Percentiles rank a stretch among this genome's conserved stretches.
Conservation (phyloP, 371 early-diverging fungal species). For the Umbelopsis sp. region DNA sequence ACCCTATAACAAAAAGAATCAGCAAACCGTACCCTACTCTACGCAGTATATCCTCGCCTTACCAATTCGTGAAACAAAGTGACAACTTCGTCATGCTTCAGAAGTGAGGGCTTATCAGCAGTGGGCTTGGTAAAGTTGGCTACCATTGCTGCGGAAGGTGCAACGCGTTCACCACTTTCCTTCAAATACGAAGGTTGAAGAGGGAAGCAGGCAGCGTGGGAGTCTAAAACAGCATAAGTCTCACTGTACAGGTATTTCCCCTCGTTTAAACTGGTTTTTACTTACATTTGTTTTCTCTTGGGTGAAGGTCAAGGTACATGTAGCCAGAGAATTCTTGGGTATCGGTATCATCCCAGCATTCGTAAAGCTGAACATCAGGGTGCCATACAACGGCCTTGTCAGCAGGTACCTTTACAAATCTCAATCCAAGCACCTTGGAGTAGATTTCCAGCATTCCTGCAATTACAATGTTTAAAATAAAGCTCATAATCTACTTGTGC, state of each 20-base stretch:
- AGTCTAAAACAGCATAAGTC: slow-evolving; percentile 42
- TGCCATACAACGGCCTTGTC: slow-evolving; percentile 69
- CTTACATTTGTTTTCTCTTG: slow-evolving; percentile 73
- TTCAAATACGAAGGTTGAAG: slow-evolving; percentile 65
- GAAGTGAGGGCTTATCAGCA: slow-evolving; percentile 70
- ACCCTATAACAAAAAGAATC: slow-evolving; percentile 60
- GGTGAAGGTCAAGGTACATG: slow-evolving; percentile 81
- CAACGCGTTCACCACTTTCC: slow-evolving; percentile 54
- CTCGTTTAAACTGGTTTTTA: background rate
- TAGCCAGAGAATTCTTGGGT: slow-evolving; percentile 68
- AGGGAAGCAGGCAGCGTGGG: slow-evolving; percentile 77
- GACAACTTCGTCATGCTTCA: slow-evolving; percentile 84
- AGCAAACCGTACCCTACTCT: background rate
- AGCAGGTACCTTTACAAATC: slow-evolving; percentile 61
- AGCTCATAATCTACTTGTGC: no score
- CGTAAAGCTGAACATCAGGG: slow-evolving; percentile 68
- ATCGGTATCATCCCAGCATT: slow-evolving; percentile 67
- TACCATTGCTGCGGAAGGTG: slow-evolving; percentile 82
- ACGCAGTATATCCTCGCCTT: background rate
- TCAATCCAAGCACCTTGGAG: slow-evolving; percentile 65
- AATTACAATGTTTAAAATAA: background rate
- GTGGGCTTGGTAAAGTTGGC: slow-evolving; percentile 86
- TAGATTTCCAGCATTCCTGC: slow-evolving; percentile 75
- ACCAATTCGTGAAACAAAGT: slow-evolving; percentile 80
- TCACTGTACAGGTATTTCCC: background rate